Conservation (phyloP, 129 eudicot genomes). For the Centrapalus pauciflorus region DNA sequence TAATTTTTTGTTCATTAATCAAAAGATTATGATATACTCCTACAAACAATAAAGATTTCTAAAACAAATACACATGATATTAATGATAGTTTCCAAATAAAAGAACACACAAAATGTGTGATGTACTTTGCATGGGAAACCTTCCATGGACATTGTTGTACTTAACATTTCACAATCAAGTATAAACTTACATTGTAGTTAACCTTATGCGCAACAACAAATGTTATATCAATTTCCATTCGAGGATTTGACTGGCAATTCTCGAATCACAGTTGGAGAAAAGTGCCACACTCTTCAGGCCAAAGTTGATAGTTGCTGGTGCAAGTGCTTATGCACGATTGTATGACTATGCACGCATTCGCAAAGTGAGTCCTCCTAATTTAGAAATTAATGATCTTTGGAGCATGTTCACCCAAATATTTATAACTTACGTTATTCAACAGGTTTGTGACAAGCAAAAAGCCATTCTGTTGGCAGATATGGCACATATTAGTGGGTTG, state of each 20-base stretch:
- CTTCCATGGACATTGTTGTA: too few species aligned
- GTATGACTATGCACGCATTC: constrained; percentile 85
- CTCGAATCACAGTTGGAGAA: constrained; percentile 70
- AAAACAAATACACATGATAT: not conserved
- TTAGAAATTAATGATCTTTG: not conserved
- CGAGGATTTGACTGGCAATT: constrained; percentile 14
- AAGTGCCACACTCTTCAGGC: constrained; percentile 97
- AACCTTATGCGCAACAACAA: not conserved
- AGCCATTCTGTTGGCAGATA: constrained; percentile 79
- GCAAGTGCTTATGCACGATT: constrained; percentile 98
- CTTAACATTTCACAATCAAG: too few species aligned
- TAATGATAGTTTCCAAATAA: not conserved
- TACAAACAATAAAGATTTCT: not conserved
- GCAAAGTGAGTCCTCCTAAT: constrained; percentile 42
- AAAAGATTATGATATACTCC: not conserved
- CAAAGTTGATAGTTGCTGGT: constrained; percentile 94
- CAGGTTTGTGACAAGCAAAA: constrained; percentile 97
- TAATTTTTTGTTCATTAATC: not conserved
- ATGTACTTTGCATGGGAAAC: not conserved
- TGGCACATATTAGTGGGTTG: constrained; percentile 96
- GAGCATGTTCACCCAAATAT: not conserved
- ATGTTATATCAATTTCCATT: not conserved
- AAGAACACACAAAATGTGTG: not conserved
- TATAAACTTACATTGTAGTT: not conserved
- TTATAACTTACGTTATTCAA: not conserved